A percentile compares a stretch with the other conserved stretches of the same genome.
Conservation (phyloP, 345 rosid genomes). For the Acer yangbiense region DNA sequence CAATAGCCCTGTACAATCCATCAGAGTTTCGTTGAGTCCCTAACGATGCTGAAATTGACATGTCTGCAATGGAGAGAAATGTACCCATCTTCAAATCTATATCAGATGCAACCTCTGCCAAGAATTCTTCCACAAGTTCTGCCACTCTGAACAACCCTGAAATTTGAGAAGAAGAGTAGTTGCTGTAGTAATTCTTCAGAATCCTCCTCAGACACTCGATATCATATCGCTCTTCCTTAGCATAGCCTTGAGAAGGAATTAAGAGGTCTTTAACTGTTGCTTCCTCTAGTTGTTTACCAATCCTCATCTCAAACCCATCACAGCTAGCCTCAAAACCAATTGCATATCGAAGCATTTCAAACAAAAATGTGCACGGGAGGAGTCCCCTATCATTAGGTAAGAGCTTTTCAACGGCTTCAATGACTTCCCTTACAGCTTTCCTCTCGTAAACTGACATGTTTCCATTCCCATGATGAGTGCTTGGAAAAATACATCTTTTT, state of each 20-base stretch:
- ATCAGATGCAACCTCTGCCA: conserved; percentile 60
- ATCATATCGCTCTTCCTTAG: conserved; percentile 56
- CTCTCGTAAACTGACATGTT: conserved; percentile 38
- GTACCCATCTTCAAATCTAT: conserved; percentile 47
- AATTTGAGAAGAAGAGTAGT: conserved; percentile 30
- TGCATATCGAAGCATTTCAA: conserved; percentile 59
- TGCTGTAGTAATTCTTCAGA: conserved; percentile 54
- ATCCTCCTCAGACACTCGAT: conserved; percentile 59
- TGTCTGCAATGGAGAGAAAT: conserved; percentile 56
- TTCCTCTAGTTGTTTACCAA: conserved; percentile 71
- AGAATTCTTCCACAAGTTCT: conserved; percentile 65
- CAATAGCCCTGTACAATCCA: conserved; percentile 72
- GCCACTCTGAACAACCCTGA: conserved; percentile 49
- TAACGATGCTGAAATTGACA: conserved; percentile 46
- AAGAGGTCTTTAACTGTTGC: conserved; percentile 61
- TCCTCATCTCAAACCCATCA: conserved; percentile 66
- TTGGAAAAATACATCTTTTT: conserved; percentile 47
- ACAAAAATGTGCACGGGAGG: conserved; percentile 53
- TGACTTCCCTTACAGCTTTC: conserved; percentile 43
- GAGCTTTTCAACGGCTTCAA: conserved; percentile 70
- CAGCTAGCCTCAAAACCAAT: conserved; percentile 48
- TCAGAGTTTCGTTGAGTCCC: conserved; percentile 51
- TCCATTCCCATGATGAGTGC: conserved; percentile 14
- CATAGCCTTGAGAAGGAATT: conserved; percentile 50
- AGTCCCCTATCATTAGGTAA: conserved; percentile 57